Base-by-base conservation (phyloP, 2,329 filamentous ascomycete genomes). In the Aciculosporium take region DNA sequence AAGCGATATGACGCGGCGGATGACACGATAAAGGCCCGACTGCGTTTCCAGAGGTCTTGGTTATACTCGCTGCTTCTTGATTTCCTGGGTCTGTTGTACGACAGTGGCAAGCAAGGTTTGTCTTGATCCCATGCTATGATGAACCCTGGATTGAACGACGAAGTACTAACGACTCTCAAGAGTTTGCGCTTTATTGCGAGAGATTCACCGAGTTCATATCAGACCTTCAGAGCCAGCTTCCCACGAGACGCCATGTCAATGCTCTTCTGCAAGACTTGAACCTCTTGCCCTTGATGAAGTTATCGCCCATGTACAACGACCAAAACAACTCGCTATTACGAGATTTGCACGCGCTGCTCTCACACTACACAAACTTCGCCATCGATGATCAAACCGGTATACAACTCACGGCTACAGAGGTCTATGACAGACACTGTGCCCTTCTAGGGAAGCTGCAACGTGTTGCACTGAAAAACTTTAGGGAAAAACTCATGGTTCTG, bases 31-130 rank as follows among this genome's bases (percentile, higher is more conserved):
- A 87, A 95, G 57, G 79, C 82, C 13, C 78, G 81, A 41, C 66
- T 96, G 49, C 79, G 84, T 20, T 95, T 98, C 51, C 91, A 98
- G 61, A 76, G 93, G 42, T 84, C 84, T 34, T 98, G 91, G 93
- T 70, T 98, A 9, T 94, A 87, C 56, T 81, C 84, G 3, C 69
- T 96, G 50, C 66, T 91, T 0, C 62, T 95, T 25, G 83, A 94
- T 54, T 95, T 96, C 52, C 57, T 94, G 24, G 72, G 78, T 46
- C 68, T 81, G 41, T 63, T 95, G 8, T 84, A 93, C 56, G 65
- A 68, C 20, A 63, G 64, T 37, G 59, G 59, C 37, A 69, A 68
- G 45, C 48, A 62, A 56, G 67, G 69, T 70, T 53, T 46, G 61
- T 31, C n/a, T 18, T 45, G 3, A 13, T 37, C 7, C 24, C 12